Base-by-base conservation (phyloP, 2,329 filamentous ascomycete species). In the Paecilomyces variotii region DNA sequence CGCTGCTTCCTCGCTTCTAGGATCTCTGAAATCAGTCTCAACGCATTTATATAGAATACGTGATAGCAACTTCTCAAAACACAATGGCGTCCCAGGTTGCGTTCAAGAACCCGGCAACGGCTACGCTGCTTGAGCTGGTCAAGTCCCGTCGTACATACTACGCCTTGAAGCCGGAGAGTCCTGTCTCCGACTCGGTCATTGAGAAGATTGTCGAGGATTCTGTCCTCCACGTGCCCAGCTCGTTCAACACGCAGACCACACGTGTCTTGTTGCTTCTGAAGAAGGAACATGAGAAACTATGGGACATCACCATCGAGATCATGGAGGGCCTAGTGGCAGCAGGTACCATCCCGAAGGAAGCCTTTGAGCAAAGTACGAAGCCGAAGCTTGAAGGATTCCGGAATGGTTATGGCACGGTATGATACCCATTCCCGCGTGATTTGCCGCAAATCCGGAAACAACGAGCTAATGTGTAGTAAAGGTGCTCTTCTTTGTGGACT, bases 201-300 rank as follows among this genome's bases (percentile, higher is more conserved):
- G 64, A 72, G 59, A 35, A 61, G 25, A 67, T 73, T 53, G 66
- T 72, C 19, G 55, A 64, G 49, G 63, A 67, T 53, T 79, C 84
- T 53, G 77, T 93, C 64, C 80, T 84, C 57, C 81, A 90, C 72
- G 81, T 87, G 1, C 91, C 91, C 55, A 87, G 84, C 56, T 87
- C 87, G 64, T 96, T 95, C 86, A 96, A 96, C 85, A 88, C 85
- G 53, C 91, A 96, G 80, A 85, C 85, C 66, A 87, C 89, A 67
- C 87, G 92, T 61, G 78, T 88, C 59, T 83, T 95, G 51, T 82
- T 96, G 57, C 84, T 96, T 58, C 82, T 93, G 69, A 88, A 88
- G 72, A 84, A 84, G 65, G 89, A 96, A 75, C 91, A 96, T 80
- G 85, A 91, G 69, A 90, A 90, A 81, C 85, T 96, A 68, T 96